A percentile compares a stretch with the other conserved stretches of the same genome.
These are phyloP conservation scores for Picochlorum sp. DNA, from an alignment of 139 green algal genomes.

Conservation along the genomic window DNA sequence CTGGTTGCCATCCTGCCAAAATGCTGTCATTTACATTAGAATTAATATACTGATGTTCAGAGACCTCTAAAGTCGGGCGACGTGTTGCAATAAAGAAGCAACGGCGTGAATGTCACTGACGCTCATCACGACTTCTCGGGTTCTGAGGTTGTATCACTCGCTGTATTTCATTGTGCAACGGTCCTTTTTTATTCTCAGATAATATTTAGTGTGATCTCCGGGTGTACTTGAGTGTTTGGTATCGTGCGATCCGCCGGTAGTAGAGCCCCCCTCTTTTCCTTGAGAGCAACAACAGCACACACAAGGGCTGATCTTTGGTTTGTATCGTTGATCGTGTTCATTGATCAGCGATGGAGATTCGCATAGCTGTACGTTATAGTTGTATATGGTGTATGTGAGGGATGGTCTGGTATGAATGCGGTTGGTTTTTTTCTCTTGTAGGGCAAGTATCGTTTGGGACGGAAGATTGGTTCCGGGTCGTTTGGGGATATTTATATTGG, in stretches of 20 bases:
- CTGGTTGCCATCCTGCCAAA: no score
- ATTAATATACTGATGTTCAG: no score
- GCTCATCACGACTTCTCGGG: not conserved
- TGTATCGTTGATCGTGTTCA: no score
- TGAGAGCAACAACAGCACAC: no score
- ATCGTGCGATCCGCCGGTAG: no score
- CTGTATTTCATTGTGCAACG: not conserved
- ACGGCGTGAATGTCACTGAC: not conserved
- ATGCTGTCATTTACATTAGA: no score
- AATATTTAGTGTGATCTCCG: no score
- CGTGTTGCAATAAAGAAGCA: not conserved
- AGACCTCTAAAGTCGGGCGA: no score
- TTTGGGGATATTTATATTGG: conserved; percentile 92
- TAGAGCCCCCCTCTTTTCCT: no score
- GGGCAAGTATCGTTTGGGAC: conserved; percentile 60
- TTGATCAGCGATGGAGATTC: conserved; percentile 17
- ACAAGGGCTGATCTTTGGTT: no score
- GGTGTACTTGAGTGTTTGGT: no score
- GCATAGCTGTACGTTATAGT: conserved; percentile 17
- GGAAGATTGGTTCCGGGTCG: conserved; percentile 66
- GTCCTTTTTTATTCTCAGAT: not conserved
- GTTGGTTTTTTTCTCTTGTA: conserved; percentile 7
- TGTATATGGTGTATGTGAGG: not conserved
- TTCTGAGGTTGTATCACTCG: no score
- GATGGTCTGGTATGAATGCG: not conserved